Evolutionary conservation across 177 flowering plant species (phyloP).

Genomic region (Vitis hybrid): DNA sequence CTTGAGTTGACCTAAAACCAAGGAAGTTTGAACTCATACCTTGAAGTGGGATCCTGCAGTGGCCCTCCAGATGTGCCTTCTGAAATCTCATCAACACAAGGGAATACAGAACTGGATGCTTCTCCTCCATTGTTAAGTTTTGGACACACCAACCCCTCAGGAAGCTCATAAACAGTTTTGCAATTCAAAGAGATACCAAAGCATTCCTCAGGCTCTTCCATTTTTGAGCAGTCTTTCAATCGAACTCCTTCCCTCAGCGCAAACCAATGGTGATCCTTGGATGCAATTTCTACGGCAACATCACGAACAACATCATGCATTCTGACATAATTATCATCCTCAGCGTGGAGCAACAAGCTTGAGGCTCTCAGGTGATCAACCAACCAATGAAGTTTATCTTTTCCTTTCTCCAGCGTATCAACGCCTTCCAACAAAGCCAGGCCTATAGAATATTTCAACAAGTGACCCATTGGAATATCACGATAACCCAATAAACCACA

Average conservation of each 20-base stretch:
- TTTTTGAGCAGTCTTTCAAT: neutral
- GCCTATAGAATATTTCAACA: constrained; percentile 13
- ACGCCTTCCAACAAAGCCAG: constrained; percentile 8
- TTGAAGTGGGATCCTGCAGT: too few relatives aligned
- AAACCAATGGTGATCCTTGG: neutral
- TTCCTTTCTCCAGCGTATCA: constrained; percentile 3
- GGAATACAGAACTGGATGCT: too few relatives aligned
- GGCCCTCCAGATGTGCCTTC: too few relatives aligned
- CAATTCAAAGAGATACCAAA: neutral
- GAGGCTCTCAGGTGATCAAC: constrained; percentile 12
- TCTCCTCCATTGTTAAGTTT: constrained; percentile 1
- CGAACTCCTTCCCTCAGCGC: neutral
- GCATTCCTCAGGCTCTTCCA: neutral
- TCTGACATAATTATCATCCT: neutral
- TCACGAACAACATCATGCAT: constrained; percentile 21
- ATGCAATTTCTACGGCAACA: constrained; percentile 17
- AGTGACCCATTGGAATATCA: neutral
- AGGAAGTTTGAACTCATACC: too few relatives aligned
- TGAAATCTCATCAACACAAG: too few relatives aligned
- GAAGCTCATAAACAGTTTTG: constrained; percentile 4
- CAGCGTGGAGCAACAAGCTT: constrained; percentile 15
- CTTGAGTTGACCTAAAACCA: too few relatives aligned
- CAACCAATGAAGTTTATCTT: neutral
- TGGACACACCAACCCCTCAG: constrained; percentile 12
- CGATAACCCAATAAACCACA: constrained; percentile 3